Conservation (phyloP, 225 moss, liverwort and hornwort genomes). For the Thuidium tamariscinum region DNA sequence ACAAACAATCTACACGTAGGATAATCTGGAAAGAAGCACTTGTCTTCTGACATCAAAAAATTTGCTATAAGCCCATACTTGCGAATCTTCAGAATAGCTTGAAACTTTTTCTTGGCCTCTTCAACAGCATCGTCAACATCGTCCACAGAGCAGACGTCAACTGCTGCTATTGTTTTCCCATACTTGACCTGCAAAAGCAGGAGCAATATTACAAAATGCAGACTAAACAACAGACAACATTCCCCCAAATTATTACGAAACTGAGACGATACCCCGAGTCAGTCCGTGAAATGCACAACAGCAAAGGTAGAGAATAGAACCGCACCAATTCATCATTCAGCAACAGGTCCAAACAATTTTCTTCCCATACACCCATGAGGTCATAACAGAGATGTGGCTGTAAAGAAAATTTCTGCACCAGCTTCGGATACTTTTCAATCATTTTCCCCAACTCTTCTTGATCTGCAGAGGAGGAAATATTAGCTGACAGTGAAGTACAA, state of each 20-base stretch:
- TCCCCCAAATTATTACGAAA: neutral
- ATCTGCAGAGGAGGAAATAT: constrained; percentile 25
- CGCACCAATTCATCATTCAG: constrained; percentile 79
- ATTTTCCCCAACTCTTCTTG: constrained; percentile 84
- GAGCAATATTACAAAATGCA: neutral
- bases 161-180: constrained; percentile 63
- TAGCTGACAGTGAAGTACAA: neutral
- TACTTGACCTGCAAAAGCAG: constrained; percentile 53
- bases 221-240: neutral
- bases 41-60: neutral
- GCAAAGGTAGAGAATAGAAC: neutral
- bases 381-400: constrained; percentile 88
- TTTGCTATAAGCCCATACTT: constrained; percentile 45
- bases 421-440: constrained; percentile 84
- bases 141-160: constrained; percentile 72
- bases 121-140: constrained; percentile 61
- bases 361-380: constrained; percentile 89
- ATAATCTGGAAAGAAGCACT: neutral
- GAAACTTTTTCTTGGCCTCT: constrained; percentile 89
- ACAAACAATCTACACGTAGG: neutral
- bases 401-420: constrained; percentile 80
- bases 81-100: constrained; percentile 78
- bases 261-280: neutral
- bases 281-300: neutral
- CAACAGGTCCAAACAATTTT: constrained; percentile 79